These are phyloP conservation scores for Vitis hybrid DNA, from an alignment of 177 flowering plant genomes.

Conservation along the genomic window DNA sequence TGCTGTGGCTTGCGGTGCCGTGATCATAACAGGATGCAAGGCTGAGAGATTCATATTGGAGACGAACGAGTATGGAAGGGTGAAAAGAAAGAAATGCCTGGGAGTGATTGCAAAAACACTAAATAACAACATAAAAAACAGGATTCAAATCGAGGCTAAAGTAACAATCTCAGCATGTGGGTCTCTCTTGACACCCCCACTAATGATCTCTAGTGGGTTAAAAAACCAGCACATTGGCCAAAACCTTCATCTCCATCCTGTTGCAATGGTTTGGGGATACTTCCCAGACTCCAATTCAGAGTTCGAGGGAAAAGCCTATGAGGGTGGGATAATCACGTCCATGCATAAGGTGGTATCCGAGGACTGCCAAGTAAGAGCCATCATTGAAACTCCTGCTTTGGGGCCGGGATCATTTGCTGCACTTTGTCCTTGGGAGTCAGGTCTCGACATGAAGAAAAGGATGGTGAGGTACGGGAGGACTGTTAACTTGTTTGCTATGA, in stretches of 20 bases:
- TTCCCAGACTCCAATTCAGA: slow-evolving; percentile 58
- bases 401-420: slow-evolving; percentile 60
- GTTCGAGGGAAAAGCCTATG: slow-evolving; percentile 49
- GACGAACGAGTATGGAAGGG: slow-evolving; percentile 24
- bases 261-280: slow-evolving; percentile 70
- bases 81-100: slow-evolving; percentile 45
- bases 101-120: slow-evolving; percentile 54
- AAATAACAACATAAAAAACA: slow-evolving; percentile 30
- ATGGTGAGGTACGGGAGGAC: slow-evolving; percentile 66
- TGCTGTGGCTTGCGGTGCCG: slow-evolving; percentile 67
- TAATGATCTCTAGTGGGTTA: slow-evolving; percentile 70
- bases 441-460: slow-evolving; percentile 58
- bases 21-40: slow-evolving; percentile 68
- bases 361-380: slow-evolving; percentile 35
- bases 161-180: slow-evolving; percentile 76
- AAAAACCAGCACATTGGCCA: slow-evolving; percentile 63
- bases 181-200: slow-evolving; percentile 66
- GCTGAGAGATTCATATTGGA: slow-evolving; percentile 57
- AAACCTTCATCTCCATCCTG: slow-evolving; percentile 82
- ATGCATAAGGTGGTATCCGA: slow-evolving; percentile 37
- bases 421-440: slow-evolving; percentile 70
- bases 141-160: slow-evolving; percentile 57
- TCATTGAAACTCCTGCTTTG: slow-evolving; percentile 63
- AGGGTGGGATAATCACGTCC: slow-evolving; percentile 55
- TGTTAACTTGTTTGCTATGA: slow-evolving; percentile 50